Conservation (phyloP, 345 rosid genomes). For the Durio zibethinus region DNA sequence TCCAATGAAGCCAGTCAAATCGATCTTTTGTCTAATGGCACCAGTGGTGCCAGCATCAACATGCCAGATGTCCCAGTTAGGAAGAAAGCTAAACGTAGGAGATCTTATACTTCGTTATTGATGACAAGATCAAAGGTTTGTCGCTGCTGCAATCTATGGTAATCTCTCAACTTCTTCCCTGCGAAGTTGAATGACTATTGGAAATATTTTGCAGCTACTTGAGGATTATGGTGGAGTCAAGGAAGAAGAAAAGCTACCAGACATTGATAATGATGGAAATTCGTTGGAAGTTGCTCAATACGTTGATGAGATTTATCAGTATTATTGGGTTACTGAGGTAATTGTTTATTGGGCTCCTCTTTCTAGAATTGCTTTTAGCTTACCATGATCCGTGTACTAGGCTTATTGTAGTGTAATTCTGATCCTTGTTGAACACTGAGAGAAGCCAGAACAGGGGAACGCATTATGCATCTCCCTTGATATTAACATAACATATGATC, state of each 20-base stretch:
- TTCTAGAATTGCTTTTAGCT: slow-evolving; percentile 1
- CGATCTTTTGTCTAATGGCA: slow-evolving; percentile 31
- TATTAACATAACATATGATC: not conserved
- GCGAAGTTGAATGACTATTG: slow-evolving; percentile 17
- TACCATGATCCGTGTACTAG: not conserved
- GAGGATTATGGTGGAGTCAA: slow-evolving; percentile 43
- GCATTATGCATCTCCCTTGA: not conserved
- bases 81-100: slow-evolving; percentile 69
- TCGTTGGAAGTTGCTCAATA: slow-evolving; percentile 95
- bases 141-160: not conserved
- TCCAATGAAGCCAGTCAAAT: slow-evolving; percentile 35
- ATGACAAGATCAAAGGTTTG: slow-evolving; percentile 76
- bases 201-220: slow-evolving; percentile 46
- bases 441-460: not conserved
- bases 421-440: not conserved
- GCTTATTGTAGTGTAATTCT: not conserved
- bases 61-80: slow-evolving; percentile 30
- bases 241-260: slow-evolving; percentile 48
- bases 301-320: slow-evolving; percentile 86
- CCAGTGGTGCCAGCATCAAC: slow-evolving; percentile 21
- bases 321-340: slow-evolving; percentile 91
- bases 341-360: slow-evolving; percentile 8
- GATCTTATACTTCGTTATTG: slow-evolving; percentile 78
- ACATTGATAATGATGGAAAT: slow-evolving; percentile 70
- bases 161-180: slow-evolving; percentile 8